phyloP scores from a whole-genome alignment of 495 filamentous ascomycete genomes.

The Xylaria castorea region DNA sequence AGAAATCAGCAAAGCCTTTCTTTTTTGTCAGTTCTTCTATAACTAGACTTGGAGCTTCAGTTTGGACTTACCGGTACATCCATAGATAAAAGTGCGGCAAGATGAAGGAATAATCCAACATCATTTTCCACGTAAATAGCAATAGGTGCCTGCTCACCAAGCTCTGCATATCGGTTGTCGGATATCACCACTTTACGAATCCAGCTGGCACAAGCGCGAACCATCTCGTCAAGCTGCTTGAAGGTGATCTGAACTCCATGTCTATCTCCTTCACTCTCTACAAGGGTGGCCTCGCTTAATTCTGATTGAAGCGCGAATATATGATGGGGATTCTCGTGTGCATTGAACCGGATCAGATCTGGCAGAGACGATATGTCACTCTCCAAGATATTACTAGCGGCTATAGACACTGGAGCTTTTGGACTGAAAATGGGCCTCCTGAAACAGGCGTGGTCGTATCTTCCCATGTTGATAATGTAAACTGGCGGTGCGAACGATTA shows the following conservation, averaged over 20 bases:
- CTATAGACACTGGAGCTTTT: background rate
- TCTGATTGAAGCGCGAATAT: constrained; percentile 28
- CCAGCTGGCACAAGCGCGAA: constrained; percentile 14
- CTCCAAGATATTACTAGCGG: background rate
- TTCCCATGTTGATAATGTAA: background rate
- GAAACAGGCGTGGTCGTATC: background rate
- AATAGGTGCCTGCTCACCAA: constrained; percentile 34
- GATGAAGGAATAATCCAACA: constrained; percentile 41
- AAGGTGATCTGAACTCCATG: constrained; percentile 6
- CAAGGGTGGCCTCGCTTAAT: background rate
- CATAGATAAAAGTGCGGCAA: constrained; percentile 40
- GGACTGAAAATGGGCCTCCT: constrained; percentile 2
- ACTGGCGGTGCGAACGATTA: background rate
- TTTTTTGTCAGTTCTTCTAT: background rate
- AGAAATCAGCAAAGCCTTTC: constrained; percentile 39
- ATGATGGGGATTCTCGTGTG: constrained; percentile 20
- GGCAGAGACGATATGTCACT: constrained; percentile 25
- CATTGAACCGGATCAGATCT: constrained; percentile 24
- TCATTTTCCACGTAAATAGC: constrained; percentile 47
- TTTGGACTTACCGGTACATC: constrained; percentile 37
- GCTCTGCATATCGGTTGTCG: background rate
- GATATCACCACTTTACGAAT: background rate
- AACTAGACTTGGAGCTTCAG: too few species aligned
- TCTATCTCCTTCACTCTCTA: background rate
- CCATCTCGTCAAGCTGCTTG: constrained; percentile 1